phyloP scores from a whole-genome alignment of 768 basidiomycete genomes.

The Nidularia pulvinata region DNA sequence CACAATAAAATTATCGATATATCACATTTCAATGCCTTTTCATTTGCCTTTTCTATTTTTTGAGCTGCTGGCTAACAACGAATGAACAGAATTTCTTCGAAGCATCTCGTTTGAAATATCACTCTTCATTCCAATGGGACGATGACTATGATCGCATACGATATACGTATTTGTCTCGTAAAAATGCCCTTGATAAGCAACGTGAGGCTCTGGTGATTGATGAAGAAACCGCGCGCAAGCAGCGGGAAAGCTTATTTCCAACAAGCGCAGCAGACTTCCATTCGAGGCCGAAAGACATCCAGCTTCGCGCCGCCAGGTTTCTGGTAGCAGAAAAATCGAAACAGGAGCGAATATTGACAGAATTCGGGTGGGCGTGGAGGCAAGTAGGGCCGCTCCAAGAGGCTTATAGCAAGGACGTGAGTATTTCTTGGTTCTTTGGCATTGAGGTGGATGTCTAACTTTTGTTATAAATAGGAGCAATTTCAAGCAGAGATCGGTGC shows the following conservation, averaged over 20 bases:
- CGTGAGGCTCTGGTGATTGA: constrained; percentile 11
- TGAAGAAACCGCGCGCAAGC: constrained; percentile 19
- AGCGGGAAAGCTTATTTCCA: constrained; percentile 29
- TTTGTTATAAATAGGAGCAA: constrained; percentile 5
- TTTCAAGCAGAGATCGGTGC: constrained; percentile 18
- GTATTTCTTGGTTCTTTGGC: constrained; percentile 7
- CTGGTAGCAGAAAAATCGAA: constrained; percentile 24
- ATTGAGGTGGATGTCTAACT: neutral
- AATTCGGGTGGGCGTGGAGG: constrained; percentile 53
- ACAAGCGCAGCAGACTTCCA: constrained; percentile 27
- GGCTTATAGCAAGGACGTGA: constrained; percentile 38
- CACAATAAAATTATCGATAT: no score
- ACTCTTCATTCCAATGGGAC: constrained; percentile 19
- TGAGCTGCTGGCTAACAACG: no score
- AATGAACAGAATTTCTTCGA: constrained; percentile 19
- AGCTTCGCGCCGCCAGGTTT: constrained; percentile 52
- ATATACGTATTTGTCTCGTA: constrained; percentile 22
- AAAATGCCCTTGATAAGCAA: constrained; percentile 14
- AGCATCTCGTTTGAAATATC: constrained; percentile 11
- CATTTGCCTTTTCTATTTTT: no score
- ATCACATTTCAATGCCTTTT: no score
- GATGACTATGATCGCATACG: constrained; percentile 25
- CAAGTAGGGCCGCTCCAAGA: constrained; percentile 42
- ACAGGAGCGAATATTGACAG: constrained; percentile 44
- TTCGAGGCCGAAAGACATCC: constrained; percentile 33